phyloP scores from a whole-genome alignment of 2,329 filamentous ascomycete species.

The Magnaporthiopsis poae region DNA sequence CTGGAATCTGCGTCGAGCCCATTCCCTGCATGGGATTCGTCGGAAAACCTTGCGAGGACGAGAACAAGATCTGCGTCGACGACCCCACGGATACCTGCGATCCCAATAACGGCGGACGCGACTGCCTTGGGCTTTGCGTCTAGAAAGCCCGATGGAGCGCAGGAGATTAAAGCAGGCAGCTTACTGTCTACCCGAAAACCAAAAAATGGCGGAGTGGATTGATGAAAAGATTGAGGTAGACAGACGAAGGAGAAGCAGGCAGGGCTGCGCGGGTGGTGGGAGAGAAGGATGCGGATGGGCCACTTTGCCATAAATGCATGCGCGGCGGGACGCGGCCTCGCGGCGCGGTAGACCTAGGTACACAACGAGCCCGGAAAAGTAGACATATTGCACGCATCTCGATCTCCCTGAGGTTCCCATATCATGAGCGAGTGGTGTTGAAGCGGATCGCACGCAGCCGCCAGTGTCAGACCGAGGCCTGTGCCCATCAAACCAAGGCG shows the following conservation, averaged over 20 bases:
- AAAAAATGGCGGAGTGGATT: too few relatives aligned
- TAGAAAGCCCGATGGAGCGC: not conserved
- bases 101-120: slow-evolving; percentile 26
- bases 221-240: too few relatives aligned
- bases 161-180: too few relatives aligned
- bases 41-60: slow-evolving; percentile 22
- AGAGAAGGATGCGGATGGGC: too few relatives aligned
- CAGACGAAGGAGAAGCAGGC: too few relatives aligned
- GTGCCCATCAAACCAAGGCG: not conserved
- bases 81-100: slow-evolving; percentile 33
- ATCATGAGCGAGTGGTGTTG: not conserved
- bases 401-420: not conserved
- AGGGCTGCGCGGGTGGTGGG: too few relatives aligned
- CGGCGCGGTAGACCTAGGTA: too few relatives aligned
- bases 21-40: slow-evolving; percentile 30
- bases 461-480: not conserved
- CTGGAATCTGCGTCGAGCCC: slow-evolving; percentile 19
- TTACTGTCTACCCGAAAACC: too few relatives aligned
- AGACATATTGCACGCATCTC: too few relatives aligned
- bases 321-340: too few relatives aligned
- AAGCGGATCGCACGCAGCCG: not conserved
- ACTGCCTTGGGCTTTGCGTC: slow-evolving; percentile 33
- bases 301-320: too few relatives aligned
- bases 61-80: slow-evolving; percentile 29
- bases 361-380: too few relatives aligned